Evolutionary conservation across 2,329 filamentous ascomycete genomes (phyloP).

Genomic region (Beauveria brongniartii): DNA sequence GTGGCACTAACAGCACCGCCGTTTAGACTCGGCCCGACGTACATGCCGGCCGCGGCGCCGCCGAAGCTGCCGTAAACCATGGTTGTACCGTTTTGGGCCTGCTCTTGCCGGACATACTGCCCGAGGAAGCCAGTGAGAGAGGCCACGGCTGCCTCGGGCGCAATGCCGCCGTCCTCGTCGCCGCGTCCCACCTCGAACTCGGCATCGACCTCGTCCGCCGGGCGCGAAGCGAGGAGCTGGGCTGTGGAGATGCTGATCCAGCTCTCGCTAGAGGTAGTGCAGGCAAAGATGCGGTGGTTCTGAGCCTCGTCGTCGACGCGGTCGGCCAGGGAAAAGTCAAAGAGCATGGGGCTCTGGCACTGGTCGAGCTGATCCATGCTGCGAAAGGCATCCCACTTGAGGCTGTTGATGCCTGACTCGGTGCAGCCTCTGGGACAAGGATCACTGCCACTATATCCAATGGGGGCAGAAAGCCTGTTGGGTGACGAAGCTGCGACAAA

Average conservation of each 20-base stretch:
- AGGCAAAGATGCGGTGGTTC: slow-evolving; percentile 5
- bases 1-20: slow-evolving; percentile 11
- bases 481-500: neutral
- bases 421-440: neutral
- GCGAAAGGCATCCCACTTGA: neutral
- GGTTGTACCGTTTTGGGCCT: neutral
- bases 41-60: neutral
- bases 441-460: neutral
- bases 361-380: slow-evolving; percentile 1
- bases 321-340: neutral
- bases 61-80: slow-evolving; percentile 2
- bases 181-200: neutral
- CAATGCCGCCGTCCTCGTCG: neutral
- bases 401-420: neutral
- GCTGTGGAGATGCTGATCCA: neutral
- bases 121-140: neutral
- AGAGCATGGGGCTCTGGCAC: slow-evolving; percentile 3
- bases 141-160: neutral
- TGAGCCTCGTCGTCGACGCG: neutral
- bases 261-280: neutral
- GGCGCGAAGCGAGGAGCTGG: neutral
- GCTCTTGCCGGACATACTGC: neutral
- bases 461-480: neutral
- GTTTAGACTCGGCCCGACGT: neutral
- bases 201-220: neutral